Conservation (phyloP, 306 rosid species). For the Nissolia schottii region DNA sequence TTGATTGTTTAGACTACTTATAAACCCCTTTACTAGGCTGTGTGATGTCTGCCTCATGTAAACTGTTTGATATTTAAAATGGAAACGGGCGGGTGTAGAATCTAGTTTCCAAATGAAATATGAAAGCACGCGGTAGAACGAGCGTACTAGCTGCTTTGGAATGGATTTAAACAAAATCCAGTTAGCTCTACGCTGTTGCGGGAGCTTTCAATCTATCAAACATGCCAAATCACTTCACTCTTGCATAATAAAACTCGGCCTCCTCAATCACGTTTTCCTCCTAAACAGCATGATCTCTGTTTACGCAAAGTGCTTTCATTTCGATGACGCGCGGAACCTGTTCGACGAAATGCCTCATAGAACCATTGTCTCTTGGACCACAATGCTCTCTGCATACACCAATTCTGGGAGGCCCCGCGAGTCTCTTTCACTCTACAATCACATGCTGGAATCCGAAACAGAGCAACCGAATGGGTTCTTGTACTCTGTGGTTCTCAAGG, state of each 20-base stretch:
- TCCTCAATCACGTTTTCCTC: slow-evolving; percentile 41
- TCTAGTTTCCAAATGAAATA: too few relatives aligned
- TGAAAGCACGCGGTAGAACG: too few relatives aligned
- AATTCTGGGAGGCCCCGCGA: slow-evolving; percentile 53
- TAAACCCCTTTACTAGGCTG: too few relatives aligned
- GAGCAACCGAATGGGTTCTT: slow-evolving; percentile 59
- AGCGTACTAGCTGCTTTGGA: not conserved
- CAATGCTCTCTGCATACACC: slow-evolving; percentile 66
- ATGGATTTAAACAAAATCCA: slow-evolving; percentile 48
- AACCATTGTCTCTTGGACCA: slow-evolving; percentile 68
- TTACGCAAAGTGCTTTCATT: slow-evolving; percentile 32
- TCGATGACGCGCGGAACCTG: slow-evolving; percentile 46
- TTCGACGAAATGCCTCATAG: slow-evolving; percentile 72
- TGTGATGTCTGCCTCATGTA: too few relatives aligned
- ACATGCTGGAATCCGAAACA: slow-evolving; percentile 41
- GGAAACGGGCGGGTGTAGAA: too few relatives aligned
- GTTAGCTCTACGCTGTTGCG: slow-evolving; percentile 52
- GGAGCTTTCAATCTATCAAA: slow-evolving; percentile 36
- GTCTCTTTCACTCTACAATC: slow-evolving; percentile 43
- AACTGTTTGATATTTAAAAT: too few relatives aligned
- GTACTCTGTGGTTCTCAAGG: slow-evolving; percentile 81
- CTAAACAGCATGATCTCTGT: slow-evolving; percentile 56
- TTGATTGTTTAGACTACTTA: too few relatives aligned
- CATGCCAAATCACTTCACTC: slow-evolving; percentile 66
- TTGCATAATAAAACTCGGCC: slow-evolving; percentile 47